Evolutionary conservation across 257 asterid species (phyloP).

Genomic region (Rubia yunnanensis): DNA sequence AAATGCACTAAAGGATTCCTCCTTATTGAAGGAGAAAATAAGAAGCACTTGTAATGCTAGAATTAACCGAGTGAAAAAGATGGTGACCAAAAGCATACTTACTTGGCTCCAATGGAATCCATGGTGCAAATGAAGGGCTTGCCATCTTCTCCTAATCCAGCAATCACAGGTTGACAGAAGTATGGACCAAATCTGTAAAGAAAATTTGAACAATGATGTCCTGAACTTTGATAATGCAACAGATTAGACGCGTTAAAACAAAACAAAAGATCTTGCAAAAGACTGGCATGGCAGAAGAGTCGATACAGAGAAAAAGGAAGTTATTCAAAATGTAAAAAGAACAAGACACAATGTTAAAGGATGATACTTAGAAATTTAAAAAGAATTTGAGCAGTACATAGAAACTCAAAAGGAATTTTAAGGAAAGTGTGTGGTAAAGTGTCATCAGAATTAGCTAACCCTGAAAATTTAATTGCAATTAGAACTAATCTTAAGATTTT

Average conservation of each 20-base stretch:
- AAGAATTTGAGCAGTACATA: not conserved
- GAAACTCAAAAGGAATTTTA: not conserved
- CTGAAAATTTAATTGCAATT: not conserved
- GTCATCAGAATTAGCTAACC: not conserved
- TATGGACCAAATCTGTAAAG: constrained; percentile 78
- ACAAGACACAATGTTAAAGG: not conserved
- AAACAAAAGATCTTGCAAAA: too few species aligned
- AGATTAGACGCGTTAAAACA: too few species aligned
- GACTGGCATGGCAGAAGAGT: too few species aligned
- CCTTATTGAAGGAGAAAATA: not conserved
- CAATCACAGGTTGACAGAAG: constrained; percentile 96
- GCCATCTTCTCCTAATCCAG: constrained; percentile 84
- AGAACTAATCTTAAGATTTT: not conserved
- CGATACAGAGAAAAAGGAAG: not conserved
- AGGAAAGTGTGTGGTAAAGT: not conserved
- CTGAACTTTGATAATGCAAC: not conserved
- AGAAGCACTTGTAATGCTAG: not conserved
- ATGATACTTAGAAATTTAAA: not conserved
- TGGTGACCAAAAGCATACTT: constrained; percentile 36
- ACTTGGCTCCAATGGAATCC: constrained; percentile 98
- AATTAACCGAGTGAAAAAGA: not conserved
- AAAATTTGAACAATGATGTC: not conserved
- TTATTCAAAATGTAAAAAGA: not conserved
- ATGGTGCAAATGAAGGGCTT: constrained; percentile 97
- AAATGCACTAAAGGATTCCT: not conserved